Base-by-base conservation (phyloP, 2,329 filamentous ascomycete genomes). In the Aspergillus costaricaensis region DNA sequence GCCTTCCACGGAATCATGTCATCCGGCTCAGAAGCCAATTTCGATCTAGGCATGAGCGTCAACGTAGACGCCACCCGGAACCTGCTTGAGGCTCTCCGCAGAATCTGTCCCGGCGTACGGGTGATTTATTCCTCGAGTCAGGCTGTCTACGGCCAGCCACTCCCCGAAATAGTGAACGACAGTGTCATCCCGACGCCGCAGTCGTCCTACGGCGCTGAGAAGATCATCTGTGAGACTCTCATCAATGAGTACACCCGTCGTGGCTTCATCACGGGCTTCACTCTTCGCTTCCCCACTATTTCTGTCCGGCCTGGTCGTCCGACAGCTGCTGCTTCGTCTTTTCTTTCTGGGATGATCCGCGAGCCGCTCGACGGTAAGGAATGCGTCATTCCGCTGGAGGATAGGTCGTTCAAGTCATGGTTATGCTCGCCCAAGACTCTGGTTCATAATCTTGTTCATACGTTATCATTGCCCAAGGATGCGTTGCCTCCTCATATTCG, bases 1-100 rank as follows among this genome's bases (percentile, higher is more conserved):
- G 78, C 87, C 67, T 85, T 89, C 71, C 86, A 89, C 73, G 86
- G 86, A 63, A 87, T 88, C 78, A 88, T 89, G 86, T 88, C 86
- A 0, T 82, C 83, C 12, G 85, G 85, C 5, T 83, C 85, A 15
- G 86, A 88, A 73, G 83, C 83, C 44, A 81, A 88, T 73, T 85
- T 84, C 63, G 83, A 85, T 54, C 77, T 87, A 1, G 85, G 85
- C 2, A 78, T 87, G 62, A 78, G 76, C 43, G 85, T 88, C 55
- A 88, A 89, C 71, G 79, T 88, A 52, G 83, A 88, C 65, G 84
- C 83, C 43, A 84, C 86, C 12, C 80, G 84, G 23, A 74, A 76
- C 43, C 67, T 88, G 2, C 77, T 88, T 2, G 82, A 87, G 53
- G 75, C 78, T 7, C 79, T 88, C 17, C 77, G 82, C 23, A 67